phyloP scores from a whole-genome alignment of 1,284 basidiomycete genomes.

The Ganoderma leucocontextum region DNA sequence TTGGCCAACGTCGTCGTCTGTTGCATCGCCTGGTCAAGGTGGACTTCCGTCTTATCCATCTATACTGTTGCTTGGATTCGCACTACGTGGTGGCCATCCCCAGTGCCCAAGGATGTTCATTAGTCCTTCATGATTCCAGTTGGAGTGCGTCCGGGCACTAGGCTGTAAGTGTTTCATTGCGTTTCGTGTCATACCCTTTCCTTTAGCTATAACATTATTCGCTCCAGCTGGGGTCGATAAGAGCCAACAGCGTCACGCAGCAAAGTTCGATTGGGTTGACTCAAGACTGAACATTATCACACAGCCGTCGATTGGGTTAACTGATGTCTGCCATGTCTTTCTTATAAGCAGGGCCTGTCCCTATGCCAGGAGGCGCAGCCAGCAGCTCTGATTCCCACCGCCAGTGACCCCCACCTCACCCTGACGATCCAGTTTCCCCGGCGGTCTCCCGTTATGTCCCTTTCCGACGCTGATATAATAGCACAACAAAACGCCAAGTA shows the following conservation, averaged over 20 bases:
- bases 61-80: not conserved
- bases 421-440: too few species aligned
- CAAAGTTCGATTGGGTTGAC: not conserved
- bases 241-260: not conserved
- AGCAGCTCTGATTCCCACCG: too few species aligned
- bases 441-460: not conserved
- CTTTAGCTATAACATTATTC: not conserved
- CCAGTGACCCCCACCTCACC: too few species aligned
- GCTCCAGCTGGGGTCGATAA: too few species aligned
- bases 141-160: too few species aligned
- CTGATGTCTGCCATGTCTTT: too few species aligned
- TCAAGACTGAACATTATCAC: not conserved
- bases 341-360: too few species aligned
- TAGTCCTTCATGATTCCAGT: not conserved
- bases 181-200: not conserved
- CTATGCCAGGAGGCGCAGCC: too few species aligned
- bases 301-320: too few species aligned
- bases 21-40: not conserved
- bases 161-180: not conserved
- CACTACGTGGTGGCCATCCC: not conserved
- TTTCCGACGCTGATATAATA: not conserved
- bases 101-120: not conserved
- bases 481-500: not conserved
- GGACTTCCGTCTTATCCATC: not conserved
- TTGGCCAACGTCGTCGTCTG: not conserved